Evolutionary conservation across 2,329 filamentous ascomycete genomes (phyloP), one percentile per base, ranked within the genome.

Genomic region (Anthostomella pinea): DNA sequence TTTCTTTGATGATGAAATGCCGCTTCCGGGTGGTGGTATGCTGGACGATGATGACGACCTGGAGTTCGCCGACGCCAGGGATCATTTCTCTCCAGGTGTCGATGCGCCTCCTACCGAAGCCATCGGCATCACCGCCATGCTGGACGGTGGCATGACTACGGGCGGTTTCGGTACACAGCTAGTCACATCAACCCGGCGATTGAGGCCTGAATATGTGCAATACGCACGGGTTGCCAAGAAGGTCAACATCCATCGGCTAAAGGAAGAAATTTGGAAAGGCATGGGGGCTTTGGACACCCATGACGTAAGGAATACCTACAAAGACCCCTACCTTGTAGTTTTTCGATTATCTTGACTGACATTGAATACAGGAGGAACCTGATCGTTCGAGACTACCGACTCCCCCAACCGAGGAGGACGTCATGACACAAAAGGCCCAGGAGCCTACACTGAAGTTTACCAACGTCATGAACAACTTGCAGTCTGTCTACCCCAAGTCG

Each of bases 1-100:
- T 63, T 98, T 97, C 75, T 98, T 97, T 70, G 93, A 97, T 55
- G 87, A 91, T 51, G 83, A 77, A 2, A 68, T 90, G 46, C 81
- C 83, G 2, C 77, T 87, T 52, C 70, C 77, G 2, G 81, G 77
- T 8, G 80, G 71, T 4, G 69, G 72, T 30, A 63, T 70, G 15
- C 72, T 76, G 13, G 72, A 73, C 18, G 81, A 83, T 26, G 84
- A 86, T 35, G 82, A 85, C 30, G 83, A 85, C 34, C 55, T 75
- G 41, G 83, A 85, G 53, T 93, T 93, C 62, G 84, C 85, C 4
- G 87, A 93, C 60, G 87, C 87, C 19, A 72, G 83, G 29, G 87
- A 93, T 51, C 80, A 87, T 52, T 85, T 91, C 59, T 85, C 84
- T 1, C 85, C 85, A 1, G 75, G 75, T 5, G 69, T 68, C 4